A percentile compares a stretch with the other conserved stretches of the same genome.
Conservation (phyloP, 2,329 filamentous ascomycete genomes). For the Exophiala spinifera region DNA sequence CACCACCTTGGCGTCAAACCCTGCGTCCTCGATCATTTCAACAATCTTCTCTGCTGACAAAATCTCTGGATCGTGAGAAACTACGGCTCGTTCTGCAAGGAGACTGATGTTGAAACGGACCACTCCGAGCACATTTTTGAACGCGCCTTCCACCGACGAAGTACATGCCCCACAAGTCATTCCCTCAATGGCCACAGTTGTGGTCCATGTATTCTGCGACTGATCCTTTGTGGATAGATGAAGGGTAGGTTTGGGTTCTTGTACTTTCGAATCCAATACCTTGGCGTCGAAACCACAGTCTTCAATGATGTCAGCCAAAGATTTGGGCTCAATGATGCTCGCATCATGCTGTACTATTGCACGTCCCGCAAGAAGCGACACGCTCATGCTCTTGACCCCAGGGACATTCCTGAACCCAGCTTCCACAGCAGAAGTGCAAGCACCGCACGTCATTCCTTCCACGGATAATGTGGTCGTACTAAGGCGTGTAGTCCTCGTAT, state of each 20-base stretch:
- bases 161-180: constrained; percentile 99
- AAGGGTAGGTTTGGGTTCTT: constrained; percentile 36
- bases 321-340: constrained; percentile 49
- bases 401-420: constrained; percentile 71
- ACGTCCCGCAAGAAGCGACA: constrained; percentile 79
- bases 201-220: constrained; percentile 55
- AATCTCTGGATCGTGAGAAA: constrained; percentile 73
- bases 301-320: constrained; percentile 59
- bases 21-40: constrained; percentile 81
- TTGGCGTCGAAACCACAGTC: constrained; percentile 76
- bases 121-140: constrained; percentile 72
- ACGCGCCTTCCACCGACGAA: constrained; percentile 80
- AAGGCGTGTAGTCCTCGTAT: constrained; percentile 31
- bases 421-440: constrained; percentile 83
- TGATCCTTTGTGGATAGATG: constrained; percentile 32
- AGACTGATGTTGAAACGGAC: constrained; percentile 92
- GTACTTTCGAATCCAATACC: constrained; percentile 65
- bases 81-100: constrained; percentile 84
- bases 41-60: constrained; percentile 71
- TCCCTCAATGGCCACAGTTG: constrained; percentile 84
- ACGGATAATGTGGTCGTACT: constrained; percentile 74
- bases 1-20: constrained; percentile 81
- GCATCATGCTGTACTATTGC: constrained; percentile 81
- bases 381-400: constrained; percentile 72
- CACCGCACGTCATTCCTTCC: constrained; percentile 87